phyloP scores from a whole-genome alignment of 2,329 filamentous ascomycete species.

The Pezicula carpinea region DNA sequence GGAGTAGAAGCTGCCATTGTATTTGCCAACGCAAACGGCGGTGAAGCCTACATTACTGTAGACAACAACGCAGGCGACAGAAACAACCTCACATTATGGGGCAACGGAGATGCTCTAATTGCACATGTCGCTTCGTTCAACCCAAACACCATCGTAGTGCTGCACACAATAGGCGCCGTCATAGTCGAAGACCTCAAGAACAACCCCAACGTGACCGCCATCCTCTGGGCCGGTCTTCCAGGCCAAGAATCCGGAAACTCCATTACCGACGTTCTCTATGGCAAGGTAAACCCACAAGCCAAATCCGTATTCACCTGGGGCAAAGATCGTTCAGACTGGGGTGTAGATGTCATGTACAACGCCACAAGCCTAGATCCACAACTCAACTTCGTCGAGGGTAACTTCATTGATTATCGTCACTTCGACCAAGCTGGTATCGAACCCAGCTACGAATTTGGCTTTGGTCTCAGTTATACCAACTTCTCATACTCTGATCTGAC shows the following conservation, averaged over 20 bases:
- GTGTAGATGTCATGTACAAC: slow-evolving; percentile 37
- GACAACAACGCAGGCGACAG: slow-evolving; percentile 83
- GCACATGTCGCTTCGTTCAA: slow-evolving; percentile 71
- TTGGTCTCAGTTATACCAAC: slow-evolving; percentile 73
- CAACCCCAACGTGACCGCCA: slow-evolving; percentile 75
- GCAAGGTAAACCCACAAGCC: slow-evolving; percentile 69
- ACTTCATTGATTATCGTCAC: slow-evolving; percentile 76
- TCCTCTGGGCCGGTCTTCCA: slow-evolving; percentile 78
- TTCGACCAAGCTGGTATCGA: slow-evolving; percentile 61
- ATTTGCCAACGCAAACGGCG: slow-evolving; percentile 81
- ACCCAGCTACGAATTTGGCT: slow-evolving; percentile 77
- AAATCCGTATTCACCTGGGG: slow-evolving; percentile 81
- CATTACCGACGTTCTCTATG: slow-evolving; percentile 76
- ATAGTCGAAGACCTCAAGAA: slow-evolving; percentile 70
- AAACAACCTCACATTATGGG: slow-evolving; percentile 89
- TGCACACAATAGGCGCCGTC: slow-evolving; percentile 81
- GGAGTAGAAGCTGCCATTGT: slow-evolving; percentile 70
- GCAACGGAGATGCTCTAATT: slow-evolving; percentile 74
- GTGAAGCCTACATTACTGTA: slow-evolving; percentile 79
- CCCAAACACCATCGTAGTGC: slow-evolving; percentile 86
- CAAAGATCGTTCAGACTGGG: slow-evolving; percentile 35
- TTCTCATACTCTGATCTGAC: slow-evolving; percentile 67
- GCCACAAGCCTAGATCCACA: slow-evolving; percentile 52
- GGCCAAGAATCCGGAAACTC: slow-evolving; percentile 81
- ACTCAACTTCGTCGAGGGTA: slow-evolving; percentile 68